These are phyloP conservation scores for Phytophthora boehmeriae DNA, from an alignment of 352 stramenopile genomes.

Conservation along the genomic window DNA sequence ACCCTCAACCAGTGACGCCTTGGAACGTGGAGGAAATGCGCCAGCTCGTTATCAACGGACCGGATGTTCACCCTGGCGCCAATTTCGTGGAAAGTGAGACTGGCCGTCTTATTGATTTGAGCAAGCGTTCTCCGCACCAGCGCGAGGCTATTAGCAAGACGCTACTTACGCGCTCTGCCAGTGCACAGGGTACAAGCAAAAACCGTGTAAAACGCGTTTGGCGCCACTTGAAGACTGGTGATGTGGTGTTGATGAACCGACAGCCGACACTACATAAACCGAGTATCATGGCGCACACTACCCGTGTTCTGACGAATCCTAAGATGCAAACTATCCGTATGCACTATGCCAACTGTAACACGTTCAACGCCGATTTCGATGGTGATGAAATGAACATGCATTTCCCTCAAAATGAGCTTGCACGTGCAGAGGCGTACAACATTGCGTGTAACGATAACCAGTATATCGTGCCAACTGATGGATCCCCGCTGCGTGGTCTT, in stretches of 20 bases:
- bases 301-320: slow-evolving; percentile 95
- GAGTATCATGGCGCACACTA: slow-evolving; percentile 99
- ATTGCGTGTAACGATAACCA: slow-evolving; percentile 98
- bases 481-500: slow-evolving; percentile 96
- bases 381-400: slow-evolving; percentile 99
- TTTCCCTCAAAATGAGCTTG: slow-evolving; percentile 99
- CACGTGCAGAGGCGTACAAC: slow-evolving; percentile 96
- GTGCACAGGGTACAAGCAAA: slow-evolving; percentile 79
- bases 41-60: slow-evolving; percentile 96
- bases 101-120: slow-evolving; percentile 94
- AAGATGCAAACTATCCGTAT: slow-evolving; percentile 99
- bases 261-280: slow-evolving; percentile 99
- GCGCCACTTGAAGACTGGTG: slow-evolving; percentile 97
- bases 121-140: slow-evolving; percentile 92
- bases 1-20: slow-evolving; percentile 97
- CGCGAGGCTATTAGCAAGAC: slow-evolving; percentile 96
- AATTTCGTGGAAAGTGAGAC: slow-evolving; percentile 97
- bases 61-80: slow-evolving; percentile 96
- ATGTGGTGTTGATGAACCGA: slow-evolving; percentile 99
- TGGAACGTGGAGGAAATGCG: slow-evolving; percentile 98
- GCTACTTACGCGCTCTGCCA: slow-evolving; percentile 91
- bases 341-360: slow-evolving; percentile 99
- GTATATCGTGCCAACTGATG: slow-evolving; percentile 98
- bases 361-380: slow-evolving; percentile 99
- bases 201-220: slow-evolving; percentile 96